These are phyloP conservation scores for Nannochloropsis oceanica DNA, from an alignment of 108 stramenopile genomes.

Conservation along the genomic window DNA sequence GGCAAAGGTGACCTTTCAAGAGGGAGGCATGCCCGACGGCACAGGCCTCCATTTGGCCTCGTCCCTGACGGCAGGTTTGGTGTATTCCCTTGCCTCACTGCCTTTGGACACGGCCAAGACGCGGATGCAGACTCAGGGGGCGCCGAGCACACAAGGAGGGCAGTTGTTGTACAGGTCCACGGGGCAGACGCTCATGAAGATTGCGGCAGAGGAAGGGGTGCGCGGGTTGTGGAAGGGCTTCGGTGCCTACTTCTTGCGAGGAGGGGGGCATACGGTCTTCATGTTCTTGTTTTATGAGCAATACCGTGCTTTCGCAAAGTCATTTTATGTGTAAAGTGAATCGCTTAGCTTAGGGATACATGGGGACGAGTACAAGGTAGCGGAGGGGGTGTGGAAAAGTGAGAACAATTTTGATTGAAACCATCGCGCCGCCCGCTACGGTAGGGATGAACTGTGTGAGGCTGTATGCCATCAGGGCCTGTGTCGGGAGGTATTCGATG, in stretches of 20 bases:
- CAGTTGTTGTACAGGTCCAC: constrained; percentile 20
- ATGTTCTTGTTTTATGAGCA: constrained; percentile 38
- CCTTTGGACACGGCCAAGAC: constrained; percentile 39
- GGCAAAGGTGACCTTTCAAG: constrained; percentile 22
- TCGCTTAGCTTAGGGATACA: too few species aligned
- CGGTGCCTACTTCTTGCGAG: constrained; percentile 29
- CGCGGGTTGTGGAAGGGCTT: constrained; percentile 32
- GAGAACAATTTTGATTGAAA: too few species aligned
- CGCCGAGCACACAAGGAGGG: background rate
- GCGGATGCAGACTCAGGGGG: constrained; percentile 19
- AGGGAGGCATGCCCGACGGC: constrained; percentile 9
- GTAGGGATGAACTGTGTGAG: too few species aligned
- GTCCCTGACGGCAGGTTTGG: constrained; percentile 29
- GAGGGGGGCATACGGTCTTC: constrained; percentile 33
- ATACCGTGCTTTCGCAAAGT: constrained; percentile 5
- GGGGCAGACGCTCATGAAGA: constrained; percentile 17
- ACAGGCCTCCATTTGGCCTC: constrained; percentile 18
- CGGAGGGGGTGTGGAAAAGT: too few species aligned
- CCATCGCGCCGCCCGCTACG: too few species aligned
- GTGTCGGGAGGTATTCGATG: too few species aligned
- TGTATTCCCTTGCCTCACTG: constrained; percentile 29
- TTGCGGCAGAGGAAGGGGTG: constrained; percentile 22
- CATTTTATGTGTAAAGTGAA: background rate
- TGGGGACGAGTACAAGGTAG: too few species aligned
- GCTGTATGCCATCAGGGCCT: too few species aligned